Evolutionary conservation across 2,329 filamentous ascomycete species (phyloP).

Genomic region (Apiospora pterosperma): DNA sequence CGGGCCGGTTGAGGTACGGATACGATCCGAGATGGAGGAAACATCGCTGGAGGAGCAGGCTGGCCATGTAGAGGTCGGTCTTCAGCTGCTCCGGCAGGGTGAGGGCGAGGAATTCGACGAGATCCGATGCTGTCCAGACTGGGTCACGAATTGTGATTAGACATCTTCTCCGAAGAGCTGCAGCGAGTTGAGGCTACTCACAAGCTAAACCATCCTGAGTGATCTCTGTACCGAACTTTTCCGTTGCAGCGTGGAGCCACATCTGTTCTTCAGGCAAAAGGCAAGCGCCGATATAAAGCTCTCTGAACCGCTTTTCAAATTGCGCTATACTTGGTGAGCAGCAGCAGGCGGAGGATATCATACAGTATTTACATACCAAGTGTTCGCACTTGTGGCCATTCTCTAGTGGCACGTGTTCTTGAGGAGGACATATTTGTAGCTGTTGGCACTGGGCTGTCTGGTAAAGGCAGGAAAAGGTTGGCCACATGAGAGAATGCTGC

Average conservation of each 20-base stretch:
- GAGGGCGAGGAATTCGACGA: not conserved
- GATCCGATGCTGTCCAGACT: not conserved
- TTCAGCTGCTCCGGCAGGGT: not conserved
- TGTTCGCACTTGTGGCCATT: not conserved
- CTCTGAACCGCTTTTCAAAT: not conserved
- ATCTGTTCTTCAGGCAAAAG: not conserved
- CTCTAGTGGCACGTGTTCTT: not conserved
- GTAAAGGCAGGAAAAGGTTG: not conserved
- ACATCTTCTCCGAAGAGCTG: not conserved
- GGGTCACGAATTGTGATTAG: not conserved
- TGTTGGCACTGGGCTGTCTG: not conserved
- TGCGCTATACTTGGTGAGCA: not conserved
- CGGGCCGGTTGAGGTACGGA: not conserved
- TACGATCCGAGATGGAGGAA: not conserved
- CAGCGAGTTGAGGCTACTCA: not conserved
- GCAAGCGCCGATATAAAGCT: not conserved
- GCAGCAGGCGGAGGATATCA: rapidly evolving
- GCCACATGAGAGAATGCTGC: not conserved
- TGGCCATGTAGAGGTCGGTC: not conserved
- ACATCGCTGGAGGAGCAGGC: not conserved
- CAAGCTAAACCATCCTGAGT: not conserved
- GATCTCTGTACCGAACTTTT: not conserved
- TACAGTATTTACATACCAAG: not conserved
- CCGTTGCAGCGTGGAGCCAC: not conserved
- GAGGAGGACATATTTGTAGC: not conserved